phyloP scores from a whole-genome alignment of 2,329 filamentous ascomycete species.

The Alternaria triticina region DNA sequence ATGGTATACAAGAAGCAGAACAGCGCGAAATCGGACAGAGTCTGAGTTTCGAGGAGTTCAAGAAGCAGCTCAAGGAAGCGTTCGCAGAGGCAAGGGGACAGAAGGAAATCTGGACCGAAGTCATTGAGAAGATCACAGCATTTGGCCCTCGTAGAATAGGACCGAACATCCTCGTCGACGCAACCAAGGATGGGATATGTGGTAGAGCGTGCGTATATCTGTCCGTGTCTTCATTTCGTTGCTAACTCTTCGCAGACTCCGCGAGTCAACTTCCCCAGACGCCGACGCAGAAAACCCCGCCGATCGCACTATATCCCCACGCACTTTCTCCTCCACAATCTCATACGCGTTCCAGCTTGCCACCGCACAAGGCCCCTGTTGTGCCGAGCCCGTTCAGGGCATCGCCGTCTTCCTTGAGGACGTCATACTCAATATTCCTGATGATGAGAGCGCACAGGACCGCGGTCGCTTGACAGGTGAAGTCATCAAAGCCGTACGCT shows the following conservation, averaged over 20 bases:
- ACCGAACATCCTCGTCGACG: conserved; percentile 88
- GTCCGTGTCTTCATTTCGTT: background rate
- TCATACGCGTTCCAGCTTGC: conserved; percentile 93
- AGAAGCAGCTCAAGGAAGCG: conserved; percentile 69
- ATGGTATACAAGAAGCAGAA: conserved; percentile 56
- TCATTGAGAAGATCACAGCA: conserved; percentile 81
- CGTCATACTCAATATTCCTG: conserved; percentile 65
- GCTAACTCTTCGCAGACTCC: conserved; percentile 31
- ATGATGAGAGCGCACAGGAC: conserved; percentile 63
- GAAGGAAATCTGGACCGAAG: conserved; percentile 76
- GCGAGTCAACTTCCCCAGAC: conserved; percentile 42
- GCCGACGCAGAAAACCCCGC: conserved; percentile 34
- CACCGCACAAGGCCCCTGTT: conserved; percentile 86
- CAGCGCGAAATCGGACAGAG: conserved; percentile 63
- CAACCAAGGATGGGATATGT: conserved; percentile 74
- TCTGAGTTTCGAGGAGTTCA: conserved; percentile 78
- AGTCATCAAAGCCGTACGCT: conserved; percentile 86
- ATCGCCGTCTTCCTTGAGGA: conserved; percentile 90
- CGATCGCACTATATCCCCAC: conserved; percentile 56
- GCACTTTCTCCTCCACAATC: conserved; percentile 87
- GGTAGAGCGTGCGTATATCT: conserved; percentile 68
- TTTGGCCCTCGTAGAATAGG: conserved; percentile 88
- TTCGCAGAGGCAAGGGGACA: conserved; percentile 77
- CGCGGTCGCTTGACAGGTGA: conserved; percentile 86
- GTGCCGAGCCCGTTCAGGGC: conserved; percentile 91